A percentile compares a stretch with the other conserved stretches of the same genome.
Evolutionary conservation across 2,329 filamentous ascomycete species (phyloP).

Genomic region (Alternaria longipes): DNA sequence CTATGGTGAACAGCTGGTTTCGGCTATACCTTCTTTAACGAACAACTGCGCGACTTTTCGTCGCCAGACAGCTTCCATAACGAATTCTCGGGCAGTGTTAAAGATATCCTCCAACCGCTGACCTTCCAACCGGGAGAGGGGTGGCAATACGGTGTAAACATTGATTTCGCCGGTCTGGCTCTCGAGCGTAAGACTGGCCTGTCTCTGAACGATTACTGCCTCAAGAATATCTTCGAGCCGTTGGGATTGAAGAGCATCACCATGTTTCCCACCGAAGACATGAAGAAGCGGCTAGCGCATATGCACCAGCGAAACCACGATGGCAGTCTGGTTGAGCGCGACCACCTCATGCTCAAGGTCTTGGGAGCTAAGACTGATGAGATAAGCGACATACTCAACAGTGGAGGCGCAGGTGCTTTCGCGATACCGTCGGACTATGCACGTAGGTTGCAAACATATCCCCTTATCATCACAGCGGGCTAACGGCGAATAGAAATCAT

Average conservation of each 20-base stretch:
- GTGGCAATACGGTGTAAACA: conserved; percentile 64
- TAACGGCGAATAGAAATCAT: conserved; percentile 61
- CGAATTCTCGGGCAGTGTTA: conserved; percentile 65
- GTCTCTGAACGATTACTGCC: conserved; percentile 56
- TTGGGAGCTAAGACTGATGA: conserved; percentile 55
- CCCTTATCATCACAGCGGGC: background rate
- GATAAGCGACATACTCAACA: conserved; percentile 61
- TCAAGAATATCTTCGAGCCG: conserved; percentile 56
- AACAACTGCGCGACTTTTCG: conserved; percentile 55
- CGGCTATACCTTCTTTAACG: conserved; percentile 60
- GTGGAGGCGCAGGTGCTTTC: conserved; percentile 69
- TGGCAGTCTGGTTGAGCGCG: conserved; percentile 49
- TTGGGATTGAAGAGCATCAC: conserved; percentile 59
- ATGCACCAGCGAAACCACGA: conserved; percentile 64
- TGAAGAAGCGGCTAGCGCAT: conserved; percentile 64
- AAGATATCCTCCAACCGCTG: conserved; percentile 64
- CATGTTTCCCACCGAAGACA: conserved; percentile 65
- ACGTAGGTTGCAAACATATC: conserved; percentile 51
- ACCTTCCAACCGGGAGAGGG: conserved; percentile 68
- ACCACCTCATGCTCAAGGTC: conserved; percentile 63
- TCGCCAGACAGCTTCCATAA: conserved; percentile 58
- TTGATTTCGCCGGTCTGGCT: conserved; percentile 59
- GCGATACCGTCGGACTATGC: conserved; percentile 67
- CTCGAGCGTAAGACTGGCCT: conserved; percentile 56
- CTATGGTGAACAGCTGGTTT: conserved; percentile 49